Conservation (phyloP, 139 green algal genomes). For the Axilococcus clingmanii region DNA sequence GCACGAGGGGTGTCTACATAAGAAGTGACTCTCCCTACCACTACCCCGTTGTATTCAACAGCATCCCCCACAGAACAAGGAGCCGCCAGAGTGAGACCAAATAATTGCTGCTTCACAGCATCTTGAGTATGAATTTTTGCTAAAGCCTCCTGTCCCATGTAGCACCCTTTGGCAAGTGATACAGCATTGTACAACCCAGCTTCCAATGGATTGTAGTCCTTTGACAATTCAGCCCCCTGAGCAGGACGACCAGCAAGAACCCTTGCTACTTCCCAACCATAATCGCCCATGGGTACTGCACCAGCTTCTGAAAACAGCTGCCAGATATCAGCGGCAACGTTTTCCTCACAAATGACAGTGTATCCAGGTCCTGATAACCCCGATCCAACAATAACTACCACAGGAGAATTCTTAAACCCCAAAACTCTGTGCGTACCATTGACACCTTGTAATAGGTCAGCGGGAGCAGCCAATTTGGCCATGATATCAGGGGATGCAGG, state of each 20-base stretch:
- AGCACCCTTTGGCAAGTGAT: constrained; percentile 59
- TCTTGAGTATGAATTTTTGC: constrained; percentile 34
- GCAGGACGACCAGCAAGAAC: constrained; percentile 49
- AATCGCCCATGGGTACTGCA: constrained; percentile 56
- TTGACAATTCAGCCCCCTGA: constrained; percentile 47
- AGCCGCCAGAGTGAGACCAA: constrained; percentile 36
- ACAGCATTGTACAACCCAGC: constrained; percentile 60
- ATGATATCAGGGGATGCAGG: constrained; percentile 46
- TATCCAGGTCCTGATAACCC: constrained; percentile 42
- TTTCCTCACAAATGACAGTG: constrained; percentile 64
- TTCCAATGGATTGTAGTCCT: constrained; percentile 60
- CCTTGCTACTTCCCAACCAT: constrained; percentile 57
- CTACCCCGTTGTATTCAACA: constrained; percentile 9
- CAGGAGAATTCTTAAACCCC: constrained; percentile 36
- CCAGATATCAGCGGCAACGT: constrained; percentile 49
- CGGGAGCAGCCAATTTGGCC: constrained; percentile 34
- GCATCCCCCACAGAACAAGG: constrained; percentile 18
- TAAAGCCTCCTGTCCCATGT: constrained; percentile 61
- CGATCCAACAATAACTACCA: constrained; percentile 33
- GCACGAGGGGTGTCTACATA: constrained; percentile 15
- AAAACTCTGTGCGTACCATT: constrained; percentile 48
- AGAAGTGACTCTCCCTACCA: constrained; percentile 30
- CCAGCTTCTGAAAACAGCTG: constrained; percentile 39
- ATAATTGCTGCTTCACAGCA: constrained; percentile 55
- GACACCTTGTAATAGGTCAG: neutral